Percentiles rank a stretch among this genome's conserved stretches.
phyloP scores from a whole-genome alignment of 805 yeast genomes.

The Blastobotrys parvus region DNA sequence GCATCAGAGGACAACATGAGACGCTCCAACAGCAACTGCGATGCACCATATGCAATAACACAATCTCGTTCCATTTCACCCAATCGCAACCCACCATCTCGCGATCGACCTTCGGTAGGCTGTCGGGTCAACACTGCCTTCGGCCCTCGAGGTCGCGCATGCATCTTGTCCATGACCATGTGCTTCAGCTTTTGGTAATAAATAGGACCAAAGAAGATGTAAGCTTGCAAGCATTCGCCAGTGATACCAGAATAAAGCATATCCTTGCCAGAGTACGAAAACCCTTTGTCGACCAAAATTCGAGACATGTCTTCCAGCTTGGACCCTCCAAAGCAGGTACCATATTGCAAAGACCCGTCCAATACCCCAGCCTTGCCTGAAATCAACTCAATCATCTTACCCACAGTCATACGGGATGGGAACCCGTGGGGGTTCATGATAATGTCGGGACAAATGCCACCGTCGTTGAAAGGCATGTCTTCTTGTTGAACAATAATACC shows the following conservation, averaged over 20 bases:
- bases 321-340: conserved; percentile 99
- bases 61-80: conserved; percentile 99
- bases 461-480: conserved; percentile 90
- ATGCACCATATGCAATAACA: conserved; percentile 98
- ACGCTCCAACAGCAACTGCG: conserved; percentile 86
- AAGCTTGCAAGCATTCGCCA: conserved; percentile 95
- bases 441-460: conserved; percentile 88
- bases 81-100: conserved; percentile 97
- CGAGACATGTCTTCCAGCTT: conserved; percentile 90
- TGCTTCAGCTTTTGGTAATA: conserved; percentile 97
- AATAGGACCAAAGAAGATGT: conserved; percentile 96
- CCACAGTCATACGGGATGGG: conserved; percentile 99
- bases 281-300: conserved; percentile 83
- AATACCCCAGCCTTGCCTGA: conserved; percentile 97
- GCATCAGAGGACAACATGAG: conserved; percentile 97
- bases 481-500: conserved; percentile 97
- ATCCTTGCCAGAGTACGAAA: conserved; percentile 92
- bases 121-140: conserved; percentile 96
- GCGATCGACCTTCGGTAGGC: conserved; percentile 97
- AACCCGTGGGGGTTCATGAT: conserved; percentile 99
- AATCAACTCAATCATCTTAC: conserved; percentile 93
- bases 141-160: conserved; percentile 98
- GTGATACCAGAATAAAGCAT: conserved; percentile 96
- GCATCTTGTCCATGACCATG: conserved; percentile 99
- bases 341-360: conserved; percentile 85